Evolutionary conservation across 495 filamentous ascomycete species (phyloP).

Genomic region (Daldinia loculata): DNA sequence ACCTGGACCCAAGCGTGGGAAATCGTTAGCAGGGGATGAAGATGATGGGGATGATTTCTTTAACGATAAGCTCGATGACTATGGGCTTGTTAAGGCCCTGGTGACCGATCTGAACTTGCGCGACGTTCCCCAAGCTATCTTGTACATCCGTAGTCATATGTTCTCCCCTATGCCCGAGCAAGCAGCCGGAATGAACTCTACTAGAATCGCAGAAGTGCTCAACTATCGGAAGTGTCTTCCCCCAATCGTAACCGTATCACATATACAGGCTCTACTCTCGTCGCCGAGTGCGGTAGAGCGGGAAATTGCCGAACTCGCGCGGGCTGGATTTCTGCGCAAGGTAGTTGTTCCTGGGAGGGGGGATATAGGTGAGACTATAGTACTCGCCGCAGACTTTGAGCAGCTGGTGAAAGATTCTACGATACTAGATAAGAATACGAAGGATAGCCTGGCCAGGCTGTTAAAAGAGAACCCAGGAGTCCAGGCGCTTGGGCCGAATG

Average conservation of each 20-base stretch:
- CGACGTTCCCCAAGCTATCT: constrained; percentile 71
- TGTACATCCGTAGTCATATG: constrained; percentile 68
- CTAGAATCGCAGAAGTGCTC: constrained; percentile 73
- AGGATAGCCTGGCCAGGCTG: constrained; percentile 64
- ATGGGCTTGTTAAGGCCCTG: constrained; percentile 62
- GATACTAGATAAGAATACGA: constrained; percentile 58
- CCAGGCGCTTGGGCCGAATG: constrained; percentile 56
- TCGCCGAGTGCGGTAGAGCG: constrained; percentile 76
- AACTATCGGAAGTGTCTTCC: constrained; percentile 73
- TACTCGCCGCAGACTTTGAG: constrained; percentile 71
- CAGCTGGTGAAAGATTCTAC: constrained; percentile 57
- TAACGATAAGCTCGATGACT: constrained; percentile 64
- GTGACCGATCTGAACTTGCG: constrained; percentile 62
- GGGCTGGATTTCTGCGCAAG: constrained; percentile 67
- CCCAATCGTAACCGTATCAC: constrained; percentile 72
- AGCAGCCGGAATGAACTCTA: constrained; percentile 76
- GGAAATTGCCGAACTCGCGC: constrained; percentile 72
- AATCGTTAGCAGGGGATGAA: constrained; percentile 42
- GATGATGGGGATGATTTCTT: constrained; percentile 55
- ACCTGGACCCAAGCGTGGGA: constrained; percentile 49
- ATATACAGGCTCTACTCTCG: constrained; percentile 72
- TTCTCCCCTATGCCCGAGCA: constrained; percentile 72
- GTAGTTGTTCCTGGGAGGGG: constrained; percentile 73
- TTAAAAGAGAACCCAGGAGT: constrained; percentile 64
- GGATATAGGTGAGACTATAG: constrained; percentile 73